A percentile compares a stretch with the other conserved stretches of the same genome.
Conservation (phyloP, 805 yeast species). For the Diddensiella transvaalensis region DNA sequence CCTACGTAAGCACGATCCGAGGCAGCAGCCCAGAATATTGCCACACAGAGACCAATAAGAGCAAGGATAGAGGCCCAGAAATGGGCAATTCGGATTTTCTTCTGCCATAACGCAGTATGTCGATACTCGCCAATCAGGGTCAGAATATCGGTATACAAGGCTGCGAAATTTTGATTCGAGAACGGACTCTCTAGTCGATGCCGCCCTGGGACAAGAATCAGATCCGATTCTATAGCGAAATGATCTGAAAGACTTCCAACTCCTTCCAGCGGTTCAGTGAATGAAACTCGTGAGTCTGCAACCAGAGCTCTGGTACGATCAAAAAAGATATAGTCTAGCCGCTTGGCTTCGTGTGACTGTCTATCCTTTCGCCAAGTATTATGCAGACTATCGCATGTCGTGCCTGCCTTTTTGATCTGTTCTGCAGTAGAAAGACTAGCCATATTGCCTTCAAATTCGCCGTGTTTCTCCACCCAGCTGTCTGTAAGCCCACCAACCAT, state of each 20-base stretch:
- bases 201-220: conserved; percentile 11
- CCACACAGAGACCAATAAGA: conserved; percentile 51
- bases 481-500: conserved; percentile 66
- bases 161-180: conserved; percentile 7
- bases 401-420: conserved; percentile 72
- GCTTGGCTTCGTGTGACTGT: conserved; percentile 65
- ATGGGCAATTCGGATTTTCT: conserved; percentile 61
- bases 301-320: conserved; percentile 55
- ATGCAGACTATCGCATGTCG: conserved; percentile 82
- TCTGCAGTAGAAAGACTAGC: conserved; percentile 48
- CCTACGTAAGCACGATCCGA: conserved; percentile 56
- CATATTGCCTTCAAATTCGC: conserved; percentile 41
- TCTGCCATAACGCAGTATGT: conserved; percentile 56
- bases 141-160: conserved; percentile 49
- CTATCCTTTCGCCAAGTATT: conserved; percentile 76
- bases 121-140: conserved; percentile 45
- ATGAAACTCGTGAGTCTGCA: conserved; percentile 62
- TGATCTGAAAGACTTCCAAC: conserved; percentile 88
- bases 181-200: not conserved
- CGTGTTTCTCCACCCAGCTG: conserved; percentile 74
- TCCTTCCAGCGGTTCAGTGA: conserved; percentile 63
- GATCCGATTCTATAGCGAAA: conserved; percentile 55
- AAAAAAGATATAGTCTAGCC: conserved; percentile 85
- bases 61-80: conserved; percentile 53
- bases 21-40: conserved; percentile 55